A percentile compares a stretch with the other conserved stretches of the same genome.
These are phyloP conservation scores for Trichoderma oligosporum DNA, from an alignment of 2,329 filamentous ascomycete genomes.

Conservation along the genomic window DNA sequence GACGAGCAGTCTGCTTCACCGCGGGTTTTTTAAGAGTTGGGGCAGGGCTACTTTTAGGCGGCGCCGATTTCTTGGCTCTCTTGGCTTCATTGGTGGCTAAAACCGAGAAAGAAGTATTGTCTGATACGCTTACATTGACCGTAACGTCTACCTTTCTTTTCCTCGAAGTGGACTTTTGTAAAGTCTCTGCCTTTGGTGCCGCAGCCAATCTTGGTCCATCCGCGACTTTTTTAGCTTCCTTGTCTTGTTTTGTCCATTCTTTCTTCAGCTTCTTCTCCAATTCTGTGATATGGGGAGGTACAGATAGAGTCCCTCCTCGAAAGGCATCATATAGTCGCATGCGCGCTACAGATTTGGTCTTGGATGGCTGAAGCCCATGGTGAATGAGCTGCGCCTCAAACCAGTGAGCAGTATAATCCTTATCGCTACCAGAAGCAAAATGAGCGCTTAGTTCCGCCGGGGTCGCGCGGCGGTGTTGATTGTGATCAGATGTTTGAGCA, in stretches of 20 bases:
- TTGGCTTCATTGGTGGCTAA: neutral
- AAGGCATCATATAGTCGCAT: constrained; percentile 57
- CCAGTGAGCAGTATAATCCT: constrained; percentile 56
- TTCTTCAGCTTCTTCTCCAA: constrained; percentile 55
- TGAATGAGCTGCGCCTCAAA: constrained; percentile 61
- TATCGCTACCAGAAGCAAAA: constrained; percentile 40
- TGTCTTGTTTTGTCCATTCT: constrained; percentile 50
- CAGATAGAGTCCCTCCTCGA: constrained; percentile 43
- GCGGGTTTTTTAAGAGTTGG: neutral
- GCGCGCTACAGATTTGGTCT: constrained; percentile 56
- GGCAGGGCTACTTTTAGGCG: neutral
- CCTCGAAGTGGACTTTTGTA: neutral
- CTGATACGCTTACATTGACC: neutral
- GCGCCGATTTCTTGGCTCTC: neutral
- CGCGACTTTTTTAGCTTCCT: constrained; percentile 43
- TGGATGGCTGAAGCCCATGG: constrained; percentile 55
- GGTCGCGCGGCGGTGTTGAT: constrained; percentile 45
- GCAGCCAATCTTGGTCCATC: neutral
- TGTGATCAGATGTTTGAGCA: constrained; percentile 40
- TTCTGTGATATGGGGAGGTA: constrained; percentile 46
- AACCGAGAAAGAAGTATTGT: neutral
- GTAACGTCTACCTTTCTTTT: neutral
- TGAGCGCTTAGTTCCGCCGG: constrained; percentile 42
- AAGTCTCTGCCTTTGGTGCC: neutral
- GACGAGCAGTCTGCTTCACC: neutral